Base-by-base conservation (phyloP, 2,329 filamentous ascomycete genomes). In the Mycosphaerelloides madeirae region DNA sequence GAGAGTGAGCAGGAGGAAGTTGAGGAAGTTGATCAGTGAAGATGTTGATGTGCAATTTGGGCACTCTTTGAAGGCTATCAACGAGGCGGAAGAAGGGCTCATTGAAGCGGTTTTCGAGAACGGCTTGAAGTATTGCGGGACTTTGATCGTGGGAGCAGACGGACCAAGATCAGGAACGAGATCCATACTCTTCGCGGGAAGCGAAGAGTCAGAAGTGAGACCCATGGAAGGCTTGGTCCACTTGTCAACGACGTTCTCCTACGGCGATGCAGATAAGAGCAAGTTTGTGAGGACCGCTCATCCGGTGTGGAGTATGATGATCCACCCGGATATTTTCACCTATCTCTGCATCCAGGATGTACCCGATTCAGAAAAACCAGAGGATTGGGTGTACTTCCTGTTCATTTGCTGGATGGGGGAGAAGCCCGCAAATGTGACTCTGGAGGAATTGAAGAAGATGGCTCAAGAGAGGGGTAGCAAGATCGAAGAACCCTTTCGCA, bases 371-470 rank as follows among this genome's bases (percentile, higher is more conserved):
- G 28, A 45, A 11, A 43, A 53, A 13, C 51, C 55, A 5, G 41
- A 45, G 13, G 48, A 43, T 16, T 58, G 54, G 54, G 25, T 28
- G 2, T 54, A 50, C 46, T 48, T 50, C 22, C 11, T 55, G 6
- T 43, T 46, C 12, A 33, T 43, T 12, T 46, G 46, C n/a, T 57
- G 48, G 54, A 29, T 41, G 1, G 52, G 49, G 15, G 43, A 46
- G 14, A 39, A 41, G 4, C 28, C 38, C 11, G 18, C 31, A 3
- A 29, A 11, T 2, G 18, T 33, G 2, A 33, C 14, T 13, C 29
- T 37, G 12, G 33, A 41, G 13, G 38, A 43, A 19, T 6, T 41
- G 3, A 34, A 33, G 16, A 29, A 31, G 7, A 14, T 38, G 5
- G 18, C 31, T 3, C 44, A 46, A 13, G 31, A 31, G 13, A 52